phyloP scores from a whole-genome alignment of 2,329 filamentous ascomycete species.

The Lithohypha guttulata region DNA sequence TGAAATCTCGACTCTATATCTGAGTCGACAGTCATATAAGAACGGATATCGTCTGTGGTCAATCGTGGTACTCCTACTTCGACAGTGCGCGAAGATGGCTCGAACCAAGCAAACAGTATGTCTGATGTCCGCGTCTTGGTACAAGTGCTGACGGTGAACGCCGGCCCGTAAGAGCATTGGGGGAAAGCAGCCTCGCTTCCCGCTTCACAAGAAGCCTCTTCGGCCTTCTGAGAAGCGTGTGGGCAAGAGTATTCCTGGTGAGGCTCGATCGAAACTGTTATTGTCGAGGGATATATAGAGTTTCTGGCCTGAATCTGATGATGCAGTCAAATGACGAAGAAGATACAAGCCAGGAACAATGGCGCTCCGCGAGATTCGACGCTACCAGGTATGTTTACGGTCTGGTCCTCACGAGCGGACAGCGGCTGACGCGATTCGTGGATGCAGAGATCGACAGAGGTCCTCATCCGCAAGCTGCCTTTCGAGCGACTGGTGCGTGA shows the following conservation, averaged over 20 bases:
- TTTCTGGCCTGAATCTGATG: not conserved
- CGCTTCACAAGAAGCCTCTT: not conserved
- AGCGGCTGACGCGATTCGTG: too few relatives aligned
- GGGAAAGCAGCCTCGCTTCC: not conserved
- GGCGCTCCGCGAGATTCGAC: conserved; percentile 3
- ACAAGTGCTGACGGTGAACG: not conserved
- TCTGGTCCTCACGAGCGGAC: too few relatives aligned
- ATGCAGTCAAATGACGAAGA: not conserved
- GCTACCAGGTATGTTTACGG: conserved; percentile 2
- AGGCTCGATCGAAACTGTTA: not conserved
- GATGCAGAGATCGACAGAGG: too few relatives aligned
- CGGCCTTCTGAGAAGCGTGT: not conserved
- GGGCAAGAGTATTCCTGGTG: not conserved
- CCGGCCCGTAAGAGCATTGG: not conserved
- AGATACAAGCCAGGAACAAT: not conserved
- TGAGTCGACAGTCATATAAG: conserved; percentile 1
- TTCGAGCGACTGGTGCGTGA: too few relatives aligned
- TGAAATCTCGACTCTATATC: conserved; percentile 1
- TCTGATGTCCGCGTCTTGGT: not conserved
- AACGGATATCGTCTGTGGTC: conserved; percentile 4
- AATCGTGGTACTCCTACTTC: not conserved
- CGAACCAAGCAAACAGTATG: not conserved
- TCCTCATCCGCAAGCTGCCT: too few relatives aligned
- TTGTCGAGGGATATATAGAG: not conserved
- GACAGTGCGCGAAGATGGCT: conserved; percentile 2